Evolutionary conservation across 768 basidiomycete species (phyloP).

Genomic region (Stropharia rugosoannulata): DNA sequence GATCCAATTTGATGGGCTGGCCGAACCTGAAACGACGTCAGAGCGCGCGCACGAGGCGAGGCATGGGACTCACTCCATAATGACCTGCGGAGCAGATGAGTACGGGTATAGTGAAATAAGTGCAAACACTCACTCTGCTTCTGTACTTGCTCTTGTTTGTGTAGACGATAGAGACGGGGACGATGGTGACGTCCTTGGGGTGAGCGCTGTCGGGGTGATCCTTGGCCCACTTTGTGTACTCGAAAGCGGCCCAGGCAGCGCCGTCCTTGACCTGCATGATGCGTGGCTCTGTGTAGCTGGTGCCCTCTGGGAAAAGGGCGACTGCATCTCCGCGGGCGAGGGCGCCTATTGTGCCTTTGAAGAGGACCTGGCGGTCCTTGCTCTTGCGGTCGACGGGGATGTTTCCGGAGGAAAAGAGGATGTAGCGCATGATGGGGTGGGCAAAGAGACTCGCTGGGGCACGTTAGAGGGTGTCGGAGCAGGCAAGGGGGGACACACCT

Average conservation of each 20-base stretch:
- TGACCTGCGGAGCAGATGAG: constrained; percentile 42
- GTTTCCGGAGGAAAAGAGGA: constrained; percentile 90
- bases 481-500: constrained; percentile 43
- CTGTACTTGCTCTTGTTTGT: constrained; percentile 96
- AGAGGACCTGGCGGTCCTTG: constrained; percentile 86
- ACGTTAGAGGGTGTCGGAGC: background rate
- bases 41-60: background rate
- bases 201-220: constrained; percentile 49
- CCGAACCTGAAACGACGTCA: constrained; percentile 61
- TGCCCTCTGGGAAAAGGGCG: constrained; percentile 93
- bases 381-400: constrained; percentile 96
- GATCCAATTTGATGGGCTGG: constrained; percentile 71
- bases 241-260: constrained; percentile 91
- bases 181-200: constrained; percentile 55
- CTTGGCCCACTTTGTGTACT: constrained; percentile 80
- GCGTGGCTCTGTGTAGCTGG: constrained; percentile 89
- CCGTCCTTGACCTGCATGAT: constrained; percentile 95
- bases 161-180: constrained; percentile 90
- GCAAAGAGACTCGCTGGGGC: constrained; percentile 72
- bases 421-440: constrained; percentile 69
- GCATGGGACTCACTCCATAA: constrained; percentile 53
- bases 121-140: constrained; percentile 63
- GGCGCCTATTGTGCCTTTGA: constrained; percentile 87
- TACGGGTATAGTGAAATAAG: background rate
- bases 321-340: constrained; percentile 79